Base-by-base conservation (phyloP, 179 eudicot species). In the Patellifolia procumbens region DNA sequence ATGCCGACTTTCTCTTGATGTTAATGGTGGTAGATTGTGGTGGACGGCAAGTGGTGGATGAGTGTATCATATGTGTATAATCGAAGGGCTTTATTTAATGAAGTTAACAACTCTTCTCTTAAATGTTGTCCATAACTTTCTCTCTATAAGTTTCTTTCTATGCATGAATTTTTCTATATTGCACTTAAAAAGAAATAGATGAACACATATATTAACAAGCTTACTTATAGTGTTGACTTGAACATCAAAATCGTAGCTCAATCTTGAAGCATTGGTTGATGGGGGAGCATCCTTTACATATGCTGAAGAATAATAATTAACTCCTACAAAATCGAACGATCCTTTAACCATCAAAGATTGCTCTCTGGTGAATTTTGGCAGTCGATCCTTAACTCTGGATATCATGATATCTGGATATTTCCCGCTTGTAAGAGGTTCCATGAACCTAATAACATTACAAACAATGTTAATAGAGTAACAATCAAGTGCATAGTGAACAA, bases 241-340 rank as follows among this genome's bases (percentile, higher is more conserved):
- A 73, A 62, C 76, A 48, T 80, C 83, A 12, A 61, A 52, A 10
- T 64, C 28, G 58, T 71, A 80, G 77, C 63, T 48, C 13, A 69
- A 63, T 53, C 62, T 71, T 9, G 83, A 71, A n/a, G 53, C 45
- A 71, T 65, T 72, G 26, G 26, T 13, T 22, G 82, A 11, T 16
- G 22, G 35, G 24, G 72, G 31, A 74, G 61, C 24, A 70, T 84
- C 66, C 7, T 73, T 61, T 19, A 80, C 89, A 70, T 82, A 83
- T 28, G 76, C 72, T 22, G 88, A 76, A 8, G 88, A 75, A 68
- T 88, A 86, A 74, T 88, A 88, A 73, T 88, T 88, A 13, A 89
- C 28, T 49, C 90, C 92, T 6, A 89, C 31, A 61, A 87, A 89
- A 82, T 89, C 90, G 24, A 74, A 83, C 0, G 92, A 89, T 6